Conservation (phyloP, 495 filamentous ascomycete genomes). For the Aspergillus diversus region DNA sequence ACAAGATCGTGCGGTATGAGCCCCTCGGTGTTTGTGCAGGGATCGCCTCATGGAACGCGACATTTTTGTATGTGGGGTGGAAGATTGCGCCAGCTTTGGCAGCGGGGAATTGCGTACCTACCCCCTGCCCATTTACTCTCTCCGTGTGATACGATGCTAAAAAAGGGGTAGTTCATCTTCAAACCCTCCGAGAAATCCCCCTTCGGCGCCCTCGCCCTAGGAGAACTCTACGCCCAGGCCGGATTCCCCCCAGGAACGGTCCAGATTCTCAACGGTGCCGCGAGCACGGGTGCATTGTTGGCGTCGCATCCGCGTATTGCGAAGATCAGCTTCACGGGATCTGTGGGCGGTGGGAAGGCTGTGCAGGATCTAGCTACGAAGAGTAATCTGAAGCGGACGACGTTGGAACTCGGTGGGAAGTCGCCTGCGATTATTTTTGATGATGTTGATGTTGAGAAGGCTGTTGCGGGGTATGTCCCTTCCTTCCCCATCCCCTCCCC, state of each 20-base stretch:
- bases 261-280: slow-evolving; percentile 81
- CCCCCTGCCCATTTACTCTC: neutral
- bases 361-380: slow-evolving; percentile 34
- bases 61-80: slow-evolving; percentile 19
- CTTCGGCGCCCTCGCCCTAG: slow-evolving; percentile 63
- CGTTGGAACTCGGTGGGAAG: slow-evolving; percentile 47
- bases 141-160: neutral
- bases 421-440: slow-evolving; percentile 42
- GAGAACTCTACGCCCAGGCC: slow-evolving; percentile 68
- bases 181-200: slow-evolving; percentile 90
- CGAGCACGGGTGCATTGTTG: slow-evolving; percentile 57
- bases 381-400: slow-evolving; percentile 51
- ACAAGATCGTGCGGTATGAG: slow-evolving; percentile 22
- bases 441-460: slow-evolving; percentile 31
- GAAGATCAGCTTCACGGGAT: slow-evolving; percentile 30
- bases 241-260: slow-evolving; percentile 89
- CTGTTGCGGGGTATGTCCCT: slow-evolving; percentile 11
- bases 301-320: slow-evolving; percentile 23
- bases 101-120: slow-evolving; percentile 15
- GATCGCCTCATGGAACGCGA: slow-evolving; percentile 23
- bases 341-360: slow-evolving; percentile 15
- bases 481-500: neutral
- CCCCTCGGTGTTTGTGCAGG: slow-evolving; percentile 23
- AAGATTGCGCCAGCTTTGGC: slow-evolving; percentile 22
- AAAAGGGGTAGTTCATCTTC: slow-evolving; percentile 55